Base-by-base conservation (phyloP, 2,329 filamentous ascomycete genomes). In the Cercospora zeae-maydis region DNA sequence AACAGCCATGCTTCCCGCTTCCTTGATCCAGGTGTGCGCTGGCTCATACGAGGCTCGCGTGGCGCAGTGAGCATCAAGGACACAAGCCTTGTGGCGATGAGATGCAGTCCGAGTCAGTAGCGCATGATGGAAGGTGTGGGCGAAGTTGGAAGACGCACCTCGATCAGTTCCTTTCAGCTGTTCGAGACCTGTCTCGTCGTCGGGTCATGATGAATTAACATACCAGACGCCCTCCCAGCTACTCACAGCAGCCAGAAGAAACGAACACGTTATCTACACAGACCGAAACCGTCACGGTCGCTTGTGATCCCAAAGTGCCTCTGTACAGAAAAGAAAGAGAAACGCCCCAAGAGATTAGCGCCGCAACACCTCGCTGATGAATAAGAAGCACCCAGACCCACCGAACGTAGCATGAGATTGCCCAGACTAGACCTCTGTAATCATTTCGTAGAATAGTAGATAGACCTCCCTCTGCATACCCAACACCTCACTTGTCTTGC, bases 381-480 rank as follows among this genome's bases (percentile, higher is more conserved):
- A 30, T n/a, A 2, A 39, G 2, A 14, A 11, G 9, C 33, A 39
- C 14, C 16, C 5, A 19, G 19, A 45, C 10, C 27, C 14, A 30
- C 21, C 42, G 24, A 24, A 7, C 21, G 13, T 10, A 24, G 13
- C 42, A 7, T 27, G 21, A 30, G 21, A n/a, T 49, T 27, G 24
- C 21, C 42, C 21, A 49, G 5, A 21, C 49, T 42, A 52, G 7
- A 9, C 31, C 19, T 60, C 58, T 13, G 47, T 37, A 21, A 93
- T 90, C 70, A 96, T 79, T 80, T 98, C 93, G 77, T 99, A 99
- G 76, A 99, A 99, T 57, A 99, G 78, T 74, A 99, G 80, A 76
- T 99, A 99, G 0, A 98, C 93, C 77, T 99, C 95, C 71, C 88
- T 89, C 78, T 97, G 92, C 92, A 97, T 96, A 7, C 87, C 86